Conservation (phyloP, 2,329 filamentous ascomycete genomes). For the Onygena corvina region DNA sequence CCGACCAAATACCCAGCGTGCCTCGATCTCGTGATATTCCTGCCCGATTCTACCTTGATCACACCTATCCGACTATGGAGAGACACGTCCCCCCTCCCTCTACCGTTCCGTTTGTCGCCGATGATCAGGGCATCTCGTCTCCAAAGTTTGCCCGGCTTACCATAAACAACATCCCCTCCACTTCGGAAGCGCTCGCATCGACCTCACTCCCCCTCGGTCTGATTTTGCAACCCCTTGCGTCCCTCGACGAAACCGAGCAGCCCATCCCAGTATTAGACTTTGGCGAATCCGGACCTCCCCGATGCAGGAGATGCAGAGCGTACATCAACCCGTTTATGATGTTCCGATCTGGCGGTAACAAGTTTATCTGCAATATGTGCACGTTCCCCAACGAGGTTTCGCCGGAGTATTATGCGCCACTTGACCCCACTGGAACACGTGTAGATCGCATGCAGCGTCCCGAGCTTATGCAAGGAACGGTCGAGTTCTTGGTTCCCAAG, state of each 20-base stretch:
- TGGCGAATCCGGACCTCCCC: slow-evolving; percentile 76
- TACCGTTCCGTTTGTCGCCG: slow-evolving; percentile 78
- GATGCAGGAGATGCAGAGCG: slow-evolving; percentile 82
- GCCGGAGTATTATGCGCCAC: slow-evolving; percentile 84
- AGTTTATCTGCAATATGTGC: slow-evolving; percentile 96
- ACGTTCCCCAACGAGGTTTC: slow-evolving; percentile 92
- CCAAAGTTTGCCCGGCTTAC: slow-evolving; percentile 87
- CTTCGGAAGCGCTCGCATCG: slow-evolving; percentile 62
- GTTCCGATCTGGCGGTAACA: slow-evolving; percentile 85
- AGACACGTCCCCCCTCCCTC: slow-evolving; percentile 83
- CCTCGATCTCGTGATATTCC: slow-evolving; percentile 70
- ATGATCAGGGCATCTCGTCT: slow-evolving; percentile 91
- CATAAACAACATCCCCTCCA: slow-evolving; percentile 82
- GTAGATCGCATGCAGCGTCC: slow-evolving; percentile 81
- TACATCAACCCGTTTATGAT: slow-evolving; percentile 99
- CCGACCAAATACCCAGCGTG: slow-evolving; percentile 86
- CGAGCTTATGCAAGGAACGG: slow-evolving; percentile 80
- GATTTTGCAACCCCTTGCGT: slow-evolving; percentile 75
- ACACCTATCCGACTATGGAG: slow-evolving; percentile 92
- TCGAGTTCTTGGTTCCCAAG: slow-evolving; percentile 93
- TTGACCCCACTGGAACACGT: slow-evolving; percentile 72
- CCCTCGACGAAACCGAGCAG: slow-evolving; percentile 69
- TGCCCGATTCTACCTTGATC: slow-evolving; percentile 71
- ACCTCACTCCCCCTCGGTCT: slow-evolving; percentile 80
- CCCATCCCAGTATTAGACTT: slow-evolving; percentile 90